These are phyloP conservation scores for Mycena pura DNA, from an alignment of 768 basidiomycete genomes.

Conservation along the genomic window DNA sequence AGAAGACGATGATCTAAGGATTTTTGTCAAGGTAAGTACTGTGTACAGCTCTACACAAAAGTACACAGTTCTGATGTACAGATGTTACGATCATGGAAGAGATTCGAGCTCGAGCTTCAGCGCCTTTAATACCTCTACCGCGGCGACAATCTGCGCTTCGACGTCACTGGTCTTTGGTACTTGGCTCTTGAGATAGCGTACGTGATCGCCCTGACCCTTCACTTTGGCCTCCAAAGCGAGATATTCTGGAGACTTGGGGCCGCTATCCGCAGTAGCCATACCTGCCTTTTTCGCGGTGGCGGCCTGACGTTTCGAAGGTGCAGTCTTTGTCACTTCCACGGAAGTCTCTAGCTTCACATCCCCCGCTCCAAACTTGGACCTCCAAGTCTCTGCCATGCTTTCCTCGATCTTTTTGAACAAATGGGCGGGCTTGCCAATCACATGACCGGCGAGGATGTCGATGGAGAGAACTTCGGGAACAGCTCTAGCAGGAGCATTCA, in stretches of 20 bases:
- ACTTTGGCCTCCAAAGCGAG: conserved; percentile 77
- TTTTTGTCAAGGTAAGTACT: too few species aligned
- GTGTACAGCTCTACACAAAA: too few species aligned
- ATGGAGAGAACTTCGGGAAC: conserved; percentile 76
- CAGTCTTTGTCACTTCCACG: conserved; percentile 44
- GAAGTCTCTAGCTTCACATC: conserved; percentile 47
- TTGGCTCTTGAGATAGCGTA: conserved; percentile 74
- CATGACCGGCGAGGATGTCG: conserved; percentile 89
- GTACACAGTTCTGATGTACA: not conserved
- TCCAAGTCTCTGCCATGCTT: conserved; percentile 84
- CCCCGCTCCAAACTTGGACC: conserved; percentile 77
- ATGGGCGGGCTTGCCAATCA: conserved; percentile 84
- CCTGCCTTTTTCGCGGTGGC: conserved; percentile 55
- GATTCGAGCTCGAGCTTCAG: conserved; percentile 65
- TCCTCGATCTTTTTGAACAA: conserved; percentile 96
- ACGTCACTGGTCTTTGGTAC: conserved; percentile 62
- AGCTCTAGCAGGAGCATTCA: conserved; percentile 86
- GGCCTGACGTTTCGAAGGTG: conserved; percentile 65
- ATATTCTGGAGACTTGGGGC: conserved; percentile 76
- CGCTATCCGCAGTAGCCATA: conserved; percentile 43
- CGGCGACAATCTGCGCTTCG: conserved; percentile 66
- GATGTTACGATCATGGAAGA: conserved; percentile 18
- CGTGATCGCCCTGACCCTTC: conserved; percentile 74
- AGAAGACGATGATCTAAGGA: too few species aligned
- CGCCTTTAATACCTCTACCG: conserved; percentile 68